Evolutionary conservation across 2,329 filamentous ascomycete genomes (phyloP).

Genomic region (Penicillium sp.): DNA sequence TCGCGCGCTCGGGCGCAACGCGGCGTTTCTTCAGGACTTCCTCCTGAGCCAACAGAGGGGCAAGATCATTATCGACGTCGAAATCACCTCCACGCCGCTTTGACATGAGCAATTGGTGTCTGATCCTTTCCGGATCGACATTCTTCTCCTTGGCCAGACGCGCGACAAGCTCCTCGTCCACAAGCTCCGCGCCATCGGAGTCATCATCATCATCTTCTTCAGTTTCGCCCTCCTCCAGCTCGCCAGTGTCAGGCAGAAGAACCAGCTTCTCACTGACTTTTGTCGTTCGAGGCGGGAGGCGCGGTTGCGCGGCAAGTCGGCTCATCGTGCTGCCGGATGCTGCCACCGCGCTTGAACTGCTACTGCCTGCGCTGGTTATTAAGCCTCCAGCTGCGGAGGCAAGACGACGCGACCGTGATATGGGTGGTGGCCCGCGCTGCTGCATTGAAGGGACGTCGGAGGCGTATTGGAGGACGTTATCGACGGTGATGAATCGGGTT

Average conservation of each 20-base stretch:
- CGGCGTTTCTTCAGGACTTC: constrained; percentile 58
- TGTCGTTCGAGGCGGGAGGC: constrained; percentile 79
- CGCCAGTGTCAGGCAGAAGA: constrained; percentile 74
- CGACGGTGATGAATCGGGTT: constrained; percentile 80
- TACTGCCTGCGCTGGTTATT: constrained; percentile 35
- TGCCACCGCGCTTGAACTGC: constrained; percentile 40
- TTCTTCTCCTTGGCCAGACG: constrained; percentile 33
- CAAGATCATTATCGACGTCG: constrained; percentile 54
- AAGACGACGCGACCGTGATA: constrained; percentile 31
- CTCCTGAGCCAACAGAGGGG: constrained; percentile 56
- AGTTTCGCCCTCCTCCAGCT: constrained; percentile 43
- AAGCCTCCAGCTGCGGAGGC: constrained; percentile 32
- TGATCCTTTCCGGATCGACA: constrained; percentile 34
- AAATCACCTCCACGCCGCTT: constrained; percentile 51
- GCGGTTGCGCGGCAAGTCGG: constrained; percentile 53
- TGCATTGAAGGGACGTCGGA: constrained; percentile 95
- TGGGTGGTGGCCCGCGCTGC: constrained; percentile 64
- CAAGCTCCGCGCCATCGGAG: constrained; percentile 26
- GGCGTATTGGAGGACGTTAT: constrained; percentile 90
- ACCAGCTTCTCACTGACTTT: constrained; percentile 98
- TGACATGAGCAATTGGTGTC: constrained; percentile 33
- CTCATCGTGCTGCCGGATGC: constrained; percentile 55
- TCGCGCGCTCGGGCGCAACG: constrained; percentile 57
- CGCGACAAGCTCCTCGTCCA: constrained; percentile 39
- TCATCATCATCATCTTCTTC: constrained; percentile 27